phyloP scores from a whole-genome alignment of 495 filamentous ascomycete genomes.

The Melanomma pulvis-pyrius region DNA sequence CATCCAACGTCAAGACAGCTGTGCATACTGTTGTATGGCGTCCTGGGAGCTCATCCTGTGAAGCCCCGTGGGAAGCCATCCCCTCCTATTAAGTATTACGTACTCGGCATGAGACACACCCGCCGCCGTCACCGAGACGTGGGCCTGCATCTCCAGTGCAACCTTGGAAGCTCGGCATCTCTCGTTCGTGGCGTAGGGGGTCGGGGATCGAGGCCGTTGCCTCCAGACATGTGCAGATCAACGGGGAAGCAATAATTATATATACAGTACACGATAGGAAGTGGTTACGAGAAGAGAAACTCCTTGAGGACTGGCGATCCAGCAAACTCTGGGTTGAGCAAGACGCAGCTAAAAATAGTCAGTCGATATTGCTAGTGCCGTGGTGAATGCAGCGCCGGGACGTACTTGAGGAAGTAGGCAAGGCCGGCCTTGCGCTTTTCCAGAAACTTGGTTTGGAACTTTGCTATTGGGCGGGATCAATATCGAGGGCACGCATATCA shows the following conservation, averaged over 20 bases:
- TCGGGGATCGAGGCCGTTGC: not conserved
- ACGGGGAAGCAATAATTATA: not conserved
- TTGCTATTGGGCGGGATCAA: conserved; percentile 49
- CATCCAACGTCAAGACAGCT: not conserved
- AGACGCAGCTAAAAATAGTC: conserved; percentile 56
- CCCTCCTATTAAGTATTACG: not conserved
- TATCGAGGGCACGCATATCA: conserved; percentile 7
- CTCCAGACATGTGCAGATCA: conserved; percentile 1
- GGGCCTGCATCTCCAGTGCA: not conserved
- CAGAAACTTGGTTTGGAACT: conserved; percentile 69
- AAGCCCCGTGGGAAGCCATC: not conserved
- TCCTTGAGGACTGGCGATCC: conserved; percentile 70
- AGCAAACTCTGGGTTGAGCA: conserved; percentile 71
- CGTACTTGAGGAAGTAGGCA: conserved; percentile 73
- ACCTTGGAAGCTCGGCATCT: not conserved
- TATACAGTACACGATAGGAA: conserved; percentile 2
- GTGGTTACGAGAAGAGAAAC: conserved; percentile 57
- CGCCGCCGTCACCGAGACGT: not conserved
- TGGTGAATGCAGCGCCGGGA: conserved; percentile 8
- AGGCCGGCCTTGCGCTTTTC: conserved; percentile 67
- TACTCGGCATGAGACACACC: not conserved
- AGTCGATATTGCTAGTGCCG: conserved; percentile 32
- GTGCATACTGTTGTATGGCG: too few species aligned
- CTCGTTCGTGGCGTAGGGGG: not conserved
- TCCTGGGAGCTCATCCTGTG: too few species aligned